Percentiles rank a stretch among this genome's conserved stretches.
These are phyloP conservation scores for Rhizopogon vulgaris DNA, from an alignment of 768 basidiomycete genomes.

Conservation along the genomic window DNA sequence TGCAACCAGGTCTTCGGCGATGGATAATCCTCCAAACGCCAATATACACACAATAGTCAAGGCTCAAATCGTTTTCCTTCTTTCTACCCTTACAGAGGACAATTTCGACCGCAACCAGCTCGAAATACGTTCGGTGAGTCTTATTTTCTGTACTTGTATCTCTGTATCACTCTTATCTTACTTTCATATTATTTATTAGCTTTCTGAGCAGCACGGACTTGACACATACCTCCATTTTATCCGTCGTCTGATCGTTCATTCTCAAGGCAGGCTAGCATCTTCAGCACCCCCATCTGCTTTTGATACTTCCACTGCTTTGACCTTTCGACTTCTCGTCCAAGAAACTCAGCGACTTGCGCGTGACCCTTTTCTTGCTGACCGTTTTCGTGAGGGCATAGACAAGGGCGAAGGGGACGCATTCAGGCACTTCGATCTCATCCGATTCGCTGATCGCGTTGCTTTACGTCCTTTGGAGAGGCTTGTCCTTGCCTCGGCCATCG, in stretches of 20 bases:
- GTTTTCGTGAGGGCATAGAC: constrained; percentile 87
- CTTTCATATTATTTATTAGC: constrained; percentile 39
- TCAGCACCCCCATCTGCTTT: constrained; percentile 56
- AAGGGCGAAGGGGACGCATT: constrained; percentile 82
- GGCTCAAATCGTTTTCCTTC: constrained; percentile 95
- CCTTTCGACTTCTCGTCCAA: constrained; percentile 80
- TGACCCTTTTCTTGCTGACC: constrained; percentile 85
- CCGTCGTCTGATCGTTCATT: constrained; percentile 88
- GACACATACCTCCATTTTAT: constrained; percentile 98
- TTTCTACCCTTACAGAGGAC: constrained; percentile 94
- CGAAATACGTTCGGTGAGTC: constrained; percentile 89
- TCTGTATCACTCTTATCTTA: constrained; percentile 10
- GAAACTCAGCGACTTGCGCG: constrained; percentile 86
- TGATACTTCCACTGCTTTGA: constrained; percentile 71
- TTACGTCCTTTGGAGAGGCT: constrained; percentile 75
- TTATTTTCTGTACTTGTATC: constrained; percentile 4
- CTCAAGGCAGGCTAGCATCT: constrained; percentile 63
- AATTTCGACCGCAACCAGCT: constrained; percentile 91
- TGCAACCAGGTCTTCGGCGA: constrained; percentile 72
- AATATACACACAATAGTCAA: constrained; percentile 92
- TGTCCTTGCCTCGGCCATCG: constrained; percentile 69
- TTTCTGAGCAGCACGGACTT: constrained; percentile 93
- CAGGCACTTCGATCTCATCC: constrained; percentile 74
- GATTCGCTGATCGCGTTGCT: constrained; percentile 79
- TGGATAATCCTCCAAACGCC: constrained; percentile 79